Evolutionary conservation across 495 filamentous ascomycete genomes (phyloP), one percentile per base, ranked within the genome.

Genomic region (Aspergillus bridgeri): DNA sequence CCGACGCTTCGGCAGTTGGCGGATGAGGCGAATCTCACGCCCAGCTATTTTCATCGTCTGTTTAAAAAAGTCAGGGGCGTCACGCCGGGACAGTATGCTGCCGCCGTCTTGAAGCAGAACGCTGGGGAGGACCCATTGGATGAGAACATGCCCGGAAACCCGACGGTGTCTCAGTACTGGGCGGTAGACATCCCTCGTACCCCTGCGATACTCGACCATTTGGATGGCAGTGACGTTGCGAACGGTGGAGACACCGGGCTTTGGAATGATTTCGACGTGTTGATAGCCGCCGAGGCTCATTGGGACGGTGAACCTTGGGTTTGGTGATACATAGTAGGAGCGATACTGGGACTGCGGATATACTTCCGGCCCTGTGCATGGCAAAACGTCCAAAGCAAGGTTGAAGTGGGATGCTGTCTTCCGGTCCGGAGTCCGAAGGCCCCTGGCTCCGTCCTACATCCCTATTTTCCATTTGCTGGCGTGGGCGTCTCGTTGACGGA

Each of bases 21-120:
- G 18, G 71, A 67, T 51, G 73, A 71, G 57, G 84, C 79, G 18
- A 75, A 76, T 3, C 63, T 86, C 56, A 85, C 82, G 18, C 73
- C 83, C 47, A 79, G 84, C 63, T 81, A 87, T 66, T 84, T 88
- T 60, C 83, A 82, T 62, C 82, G 86, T 27, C 69, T 87, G 38
- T 84, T 86, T 57, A 86, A 82, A 69, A 78, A 83, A 54, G 73
- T 74, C 3, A 80, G 76, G 64, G 82, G 85, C 55, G 68, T 84
- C 20, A 86, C 84, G 59, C 81, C 83, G n/a, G 83, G 83, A 29
- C 75, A 81, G 58, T 87, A 84, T 69, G 58, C 61, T 13, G 60
- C 51, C 33, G 58, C n/a, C 50, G 20, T 58, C 18, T 18, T 56
- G 38, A 24, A 38, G 13, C 15, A 22, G 6, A 42, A 42, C 43